Conservation (phyloP, 2,329 filamentous ascomycete species). For the Leptographium flavum region DNA sequence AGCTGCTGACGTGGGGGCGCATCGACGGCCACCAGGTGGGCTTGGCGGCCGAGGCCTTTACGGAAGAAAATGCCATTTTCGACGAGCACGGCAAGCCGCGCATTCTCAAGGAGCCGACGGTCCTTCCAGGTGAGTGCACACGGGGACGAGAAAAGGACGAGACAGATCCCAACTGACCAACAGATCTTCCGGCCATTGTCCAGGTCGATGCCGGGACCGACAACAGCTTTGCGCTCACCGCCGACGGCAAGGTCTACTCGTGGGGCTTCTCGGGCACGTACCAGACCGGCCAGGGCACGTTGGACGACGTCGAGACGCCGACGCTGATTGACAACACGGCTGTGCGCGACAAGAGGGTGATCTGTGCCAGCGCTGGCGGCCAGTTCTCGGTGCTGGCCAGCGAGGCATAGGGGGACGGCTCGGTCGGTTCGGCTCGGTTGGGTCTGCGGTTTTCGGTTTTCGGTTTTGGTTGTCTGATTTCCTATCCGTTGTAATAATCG, state of each 20-base stretch:
- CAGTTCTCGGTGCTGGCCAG: conserved; percentile 61
- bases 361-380: conserved; percentile 73
- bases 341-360: conserved; percentile 57
- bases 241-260: conserved; percentile 54
- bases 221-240: conserved; percentile 57
- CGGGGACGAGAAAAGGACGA: neutral
- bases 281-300: conserved; percentile 63
- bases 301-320: conserved; percentile 66
- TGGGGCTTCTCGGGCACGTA: conserved; percentile 76
- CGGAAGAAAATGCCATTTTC: conserved; percentile 43
- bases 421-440: too few relatives aligned
- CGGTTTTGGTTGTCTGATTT: too few relatives aligned
- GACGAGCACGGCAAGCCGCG: conserved; percentile 53
- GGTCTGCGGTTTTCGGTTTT: too few relatives aligned
- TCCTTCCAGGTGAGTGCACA: conserved; percentile 35
- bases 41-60: conserved; percentile 39
- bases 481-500: too few relatives aligned
- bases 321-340: conserved; percentile 77
- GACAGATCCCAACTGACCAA: too few relatives aligned
- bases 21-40: conserved; percentile 41
- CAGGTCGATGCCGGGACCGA: conserved; percentile 53
- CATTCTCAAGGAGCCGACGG: conserved; percentile 54
- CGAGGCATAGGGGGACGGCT: conserved; percentile 14
- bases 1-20: conserved; percentile 47
- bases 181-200: conserved; percentile 35